phyloP scores from a whole-genome alignment of 257 asterid genomes.

The Solanum lignicaule region DNA sequence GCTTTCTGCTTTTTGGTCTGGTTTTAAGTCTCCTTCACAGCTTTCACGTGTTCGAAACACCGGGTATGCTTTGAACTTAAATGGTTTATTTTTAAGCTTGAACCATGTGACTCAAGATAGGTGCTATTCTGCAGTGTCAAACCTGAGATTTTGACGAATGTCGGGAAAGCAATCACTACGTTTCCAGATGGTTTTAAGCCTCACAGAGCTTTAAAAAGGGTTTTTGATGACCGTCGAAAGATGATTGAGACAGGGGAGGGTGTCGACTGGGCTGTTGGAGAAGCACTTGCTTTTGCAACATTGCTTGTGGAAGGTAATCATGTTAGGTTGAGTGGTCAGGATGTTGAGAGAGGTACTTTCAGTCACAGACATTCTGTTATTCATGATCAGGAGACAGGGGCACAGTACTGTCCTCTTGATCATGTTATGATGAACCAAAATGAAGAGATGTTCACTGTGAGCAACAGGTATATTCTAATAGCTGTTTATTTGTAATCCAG shows the following conservation, averaged over 20 bases:
- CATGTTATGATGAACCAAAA: slow-evolving; percentile 22
- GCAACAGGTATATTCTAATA: slow-evolving; percentile 11
- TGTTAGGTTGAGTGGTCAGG: slow-evolving; percentile 26
- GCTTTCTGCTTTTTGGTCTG: slow-evolving; percentile 23
- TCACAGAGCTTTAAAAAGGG: slow-evolving; percentile 15
- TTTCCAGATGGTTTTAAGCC: slow-evolving; percentile 18
- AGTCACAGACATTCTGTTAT: slow-evolving; percentile 22
- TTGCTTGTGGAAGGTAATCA: slow-evolving; percentile 24
- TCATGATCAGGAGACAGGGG: slow-evolving; percentile 21
- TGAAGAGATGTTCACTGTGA: slow-evolving; percentile 23
- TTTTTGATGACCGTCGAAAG: slow-evolving; percentile 17
- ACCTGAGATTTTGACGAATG: slow-evolving; percentile 17
- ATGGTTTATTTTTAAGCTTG: background rate
- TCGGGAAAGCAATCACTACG: slow-evolving; percentile 19
- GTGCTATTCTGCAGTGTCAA: slow-evolving; percentile 10
- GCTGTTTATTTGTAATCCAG: background rate
- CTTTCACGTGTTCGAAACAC: slow-evolving; percentile 25
- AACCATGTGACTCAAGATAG: background rate
- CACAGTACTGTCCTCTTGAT: slow-evolving; percentile 17
- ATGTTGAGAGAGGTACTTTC: slow-evolving; percentile 24
- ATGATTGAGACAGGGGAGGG: slow-evolving; percentile 26
- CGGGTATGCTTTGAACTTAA: slow-evolving; percentile 10
- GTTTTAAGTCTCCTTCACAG: slow-evolving; percentile 23
- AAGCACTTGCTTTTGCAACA: slow-evolving; percentile 26
- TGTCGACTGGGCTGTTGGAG: slow-evolving; percentile 24